phyloP scores from a whole-genome alignment of 1,284 basidiomycete genomes.

The Malassezia brasiliensis region DNA sequence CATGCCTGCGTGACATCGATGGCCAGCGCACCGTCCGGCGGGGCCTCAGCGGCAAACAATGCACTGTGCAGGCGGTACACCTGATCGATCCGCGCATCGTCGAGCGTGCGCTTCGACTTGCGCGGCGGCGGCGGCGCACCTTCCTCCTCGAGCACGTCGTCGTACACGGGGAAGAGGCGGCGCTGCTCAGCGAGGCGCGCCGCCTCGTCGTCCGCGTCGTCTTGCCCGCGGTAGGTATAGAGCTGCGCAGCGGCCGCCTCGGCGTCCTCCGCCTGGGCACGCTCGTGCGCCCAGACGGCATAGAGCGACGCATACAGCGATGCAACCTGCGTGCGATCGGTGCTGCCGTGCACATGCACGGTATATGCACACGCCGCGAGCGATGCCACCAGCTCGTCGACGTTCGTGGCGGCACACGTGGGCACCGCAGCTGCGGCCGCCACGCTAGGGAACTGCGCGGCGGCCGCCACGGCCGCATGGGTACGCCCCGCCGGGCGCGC shows the following conservation, averaged over 20 bases:
- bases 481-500: not conserved
- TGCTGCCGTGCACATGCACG: not conserved
- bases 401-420: not conserved
- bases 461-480: not conserved
- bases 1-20: not conserved
- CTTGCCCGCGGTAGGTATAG: slow-evolving; percentile 63
- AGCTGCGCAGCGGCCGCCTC: slow-evolving; percentile 63
- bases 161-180: slow-evolving; percentile 72
- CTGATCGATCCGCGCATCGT: not conserved
- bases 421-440: slow-evolving; percentile 1
- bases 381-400: not conserved
- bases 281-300: slow-evolving; percentile 72
- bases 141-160: slow-evolving; percentile 51
- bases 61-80: slow-evolving; percentile 28
- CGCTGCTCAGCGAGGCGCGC: slow-evolving; percentile 69
- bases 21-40: not conserved
- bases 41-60: slow-evolving; percentile 19
- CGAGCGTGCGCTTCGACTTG: not conserved
- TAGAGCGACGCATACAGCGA: slow-evolving; percentile 63
- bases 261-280: slow-evolving; percentile 60
- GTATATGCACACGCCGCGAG: not conserved
- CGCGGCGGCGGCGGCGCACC: not conserved
- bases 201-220: slow-evolving; percentile 60
- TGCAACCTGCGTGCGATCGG: slow-evolving; percentile 21
- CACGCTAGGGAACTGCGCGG: slow-evolving; percentile 4